These are phyloP conservation scores for Calocybe indica DNA, from an alignment of 768 basidiomycete genomes.

Conservation along the genomic window DNA sequence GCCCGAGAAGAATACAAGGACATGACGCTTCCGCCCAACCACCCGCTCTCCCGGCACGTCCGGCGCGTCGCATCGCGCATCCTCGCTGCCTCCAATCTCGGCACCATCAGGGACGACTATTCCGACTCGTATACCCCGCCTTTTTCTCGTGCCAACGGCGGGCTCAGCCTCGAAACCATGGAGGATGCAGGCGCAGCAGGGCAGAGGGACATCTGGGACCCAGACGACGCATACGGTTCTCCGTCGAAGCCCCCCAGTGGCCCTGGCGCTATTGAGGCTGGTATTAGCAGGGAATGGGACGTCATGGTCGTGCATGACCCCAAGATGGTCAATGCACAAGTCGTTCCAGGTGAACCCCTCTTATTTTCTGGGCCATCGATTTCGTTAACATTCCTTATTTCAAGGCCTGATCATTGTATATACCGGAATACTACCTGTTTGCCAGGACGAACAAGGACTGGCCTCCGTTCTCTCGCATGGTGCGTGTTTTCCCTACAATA, in stretches of 20 bases:
- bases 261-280: constrained; percentile 12
- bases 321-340: constrained; percentile 72
- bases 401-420: constrained; percentile 78
- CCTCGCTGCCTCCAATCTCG: constrained; percentile 67
- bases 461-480: constrained; percentile 86
- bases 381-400: not conserved
- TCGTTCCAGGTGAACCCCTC: constrained; percentile 50
- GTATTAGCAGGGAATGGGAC: constrained; percentile 48
- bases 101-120: constrained; percentile 39
- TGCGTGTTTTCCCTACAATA: constrained; percentile 20
- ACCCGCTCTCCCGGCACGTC: constrained; percentile 65
- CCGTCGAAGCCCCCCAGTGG: constrained; percentile 7
- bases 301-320: constrained; percentile 74
- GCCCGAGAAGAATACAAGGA: constrained; percentile 46
- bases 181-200: constrained; percentile 12
- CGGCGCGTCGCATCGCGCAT: constrained; percentile 62
- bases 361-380: not conserved
- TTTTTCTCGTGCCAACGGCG: constrained; percentile 4
- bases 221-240: constrained; percentile 13
- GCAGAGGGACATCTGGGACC: constrained; percentile 25
- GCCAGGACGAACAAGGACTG: constrained; percentile 72
- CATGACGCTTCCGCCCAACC: constrained; percentile 57
- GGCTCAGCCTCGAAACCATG: not conserved
- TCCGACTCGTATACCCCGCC: not conserved
- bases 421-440: constrained; percentile 81